A percentile compares a stretch with the other conserved stretches of the same genome.
These are phyloP conservation scores for Abrus pulchellus DNA, from an alignment of 306 rosid genomes.

Conservation along the genomic window DNA sequence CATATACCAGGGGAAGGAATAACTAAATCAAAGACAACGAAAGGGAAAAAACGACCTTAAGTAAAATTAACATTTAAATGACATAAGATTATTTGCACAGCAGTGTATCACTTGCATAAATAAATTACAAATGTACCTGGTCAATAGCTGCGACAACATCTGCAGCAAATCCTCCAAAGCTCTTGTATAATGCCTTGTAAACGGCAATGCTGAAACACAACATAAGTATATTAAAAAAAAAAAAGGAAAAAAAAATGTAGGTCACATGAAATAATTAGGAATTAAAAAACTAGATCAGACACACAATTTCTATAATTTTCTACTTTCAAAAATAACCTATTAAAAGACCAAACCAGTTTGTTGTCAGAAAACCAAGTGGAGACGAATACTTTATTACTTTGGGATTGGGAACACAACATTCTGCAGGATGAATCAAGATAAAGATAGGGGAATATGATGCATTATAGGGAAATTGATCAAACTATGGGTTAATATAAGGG, in stretches of 20 bases:
- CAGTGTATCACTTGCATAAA: slow-evolving; percentile 38
- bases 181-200: slow-evolving; percentile 94
- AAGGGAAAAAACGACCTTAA: not conserved
- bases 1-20: not conserved
- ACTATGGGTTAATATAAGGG: not conserved
- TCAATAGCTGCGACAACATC: slow-evolving; percentile 99
- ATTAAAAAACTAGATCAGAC: slow-evolving; percentile 6
- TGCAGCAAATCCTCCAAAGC: slow-evolving; percentile 99
- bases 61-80: slow-evolving; percentile 11
- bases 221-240: not conserved
- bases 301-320: not conserved
- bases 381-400: not conserved
- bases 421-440: not conserved
- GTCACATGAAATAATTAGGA: slow-evolving; percentile 19
- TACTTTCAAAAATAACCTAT: slow-evolving; percentile 4
- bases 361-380: slow-evolving; percentile 10
- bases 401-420: not conserved
- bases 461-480: not conserved
- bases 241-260: not conserved
- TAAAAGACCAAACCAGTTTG: not conserved
- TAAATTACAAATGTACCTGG: slow-evolving; percentile 66
- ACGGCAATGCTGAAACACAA: slow-evolving; percentile 76
- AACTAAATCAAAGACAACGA: slow-evolving; percentile 6
- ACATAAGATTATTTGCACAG: slow-evolving; percentile 5
- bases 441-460: not conserved